phyloP scores from a whole-genome alignment of 352 stramenopile genomes.

The Pythium guiyangense region DNA sequence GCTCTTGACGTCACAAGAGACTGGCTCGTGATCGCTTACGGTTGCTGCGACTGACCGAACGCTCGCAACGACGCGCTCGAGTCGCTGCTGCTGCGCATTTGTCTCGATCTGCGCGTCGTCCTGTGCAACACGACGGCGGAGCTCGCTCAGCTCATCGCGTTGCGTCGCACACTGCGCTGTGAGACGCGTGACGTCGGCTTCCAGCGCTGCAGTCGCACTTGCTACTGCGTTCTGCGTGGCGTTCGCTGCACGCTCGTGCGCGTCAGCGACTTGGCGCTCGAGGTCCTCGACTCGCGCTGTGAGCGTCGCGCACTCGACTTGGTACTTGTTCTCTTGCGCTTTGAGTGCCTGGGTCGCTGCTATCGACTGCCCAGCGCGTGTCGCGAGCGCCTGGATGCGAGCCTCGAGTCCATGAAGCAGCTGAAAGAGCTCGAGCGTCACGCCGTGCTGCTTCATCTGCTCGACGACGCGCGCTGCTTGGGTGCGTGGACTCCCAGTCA shows the following conservation, averaged over 20 bases:
- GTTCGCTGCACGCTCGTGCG: no score
- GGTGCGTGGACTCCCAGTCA: background rate
- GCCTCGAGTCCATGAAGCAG: background rate
- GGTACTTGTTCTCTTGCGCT: no score
- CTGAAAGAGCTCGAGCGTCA: background rate
- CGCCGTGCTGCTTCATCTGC: background rate
- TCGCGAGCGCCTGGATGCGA: background rate
- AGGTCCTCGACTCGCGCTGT: no score
- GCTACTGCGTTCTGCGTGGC: no score
- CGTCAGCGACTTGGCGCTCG: no score
- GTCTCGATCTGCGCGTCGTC: background rate
- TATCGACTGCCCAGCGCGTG: background rate
- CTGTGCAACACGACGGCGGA: background rate
- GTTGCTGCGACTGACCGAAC: background rate
- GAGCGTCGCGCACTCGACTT: no score
- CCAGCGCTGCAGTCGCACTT: no score
- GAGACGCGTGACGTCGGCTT: background rate
- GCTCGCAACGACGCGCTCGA: background rate
- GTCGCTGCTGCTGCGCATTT: background rate
- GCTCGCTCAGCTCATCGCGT: constrained; percentile 6
- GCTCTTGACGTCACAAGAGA: background rate
- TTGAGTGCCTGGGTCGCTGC: background rate
- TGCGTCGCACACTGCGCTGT: constrained; percentile 2
- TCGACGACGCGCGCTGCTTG: background rate
- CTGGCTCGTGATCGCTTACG: background rate